phyloP scores from a whole-genome alignment of 306 rosid species.

The Ammopiptanthus mongolicus region DNA sequence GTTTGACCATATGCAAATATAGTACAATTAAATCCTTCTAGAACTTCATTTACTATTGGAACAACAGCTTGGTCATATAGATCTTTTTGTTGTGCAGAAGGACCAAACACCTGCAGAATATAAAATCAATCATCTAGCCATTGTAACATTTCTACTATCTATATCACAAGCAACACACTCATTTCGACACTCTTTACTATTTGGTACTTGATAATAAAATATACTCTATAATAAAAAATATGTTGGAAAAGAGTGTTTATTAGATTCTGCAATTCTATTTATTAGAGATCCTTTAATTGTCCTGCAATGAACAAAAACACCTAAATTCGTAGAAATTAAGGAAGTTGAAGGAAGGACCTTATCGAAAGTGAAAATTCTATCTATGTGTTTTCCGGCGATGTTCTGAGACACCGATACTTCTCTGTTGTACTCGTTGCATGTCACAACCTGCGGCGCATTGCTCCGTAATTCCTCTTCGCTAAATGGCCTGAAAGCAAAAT shows the following conservation, averaged over 20 bases:
- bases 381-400: slow-evolving; percentile 87
- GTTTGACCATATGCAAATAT: slow-evolving; percentile 97
- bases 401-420: slow-evolving; percentile 87
- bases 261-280: no score
- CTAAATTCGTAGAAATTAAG: background rate
- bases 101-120: slow-evolving; percentile 54
- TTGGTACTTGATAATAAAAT: no score
- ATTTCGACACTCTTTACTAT: no score
- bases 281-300: no score
- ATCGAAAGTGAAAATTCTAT: slow-evolving; percentile 83
- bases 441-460: slow-evolving; percentile 84
- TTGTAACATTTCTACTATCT: background rate
- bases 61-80: slow-evolving; percentile 68
- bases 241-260: no score
- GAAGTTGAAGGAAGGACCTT: slow-evolving; percentile 40
- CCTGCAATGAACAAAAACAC: background rate
- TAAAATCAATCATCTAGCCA: background rate
- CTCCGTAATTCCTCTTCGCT: slow-evolving; percentile 86
- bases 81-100: slow-evolving; percentile 64
- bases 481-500: slow-evolving; percentile 50
- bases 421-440: slow-evolving; percentile 71
- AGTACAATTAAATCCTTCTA: slow-evolving; percentile 92
- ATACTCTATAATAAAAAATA: no score
- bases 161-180: no score
- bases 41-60: slow-evolving; percentile 80